phyloP scores from a whole-genome alignment of 2,329 filamentous ascomycete genomes.

The Hypomyces rosellus region DNA sequence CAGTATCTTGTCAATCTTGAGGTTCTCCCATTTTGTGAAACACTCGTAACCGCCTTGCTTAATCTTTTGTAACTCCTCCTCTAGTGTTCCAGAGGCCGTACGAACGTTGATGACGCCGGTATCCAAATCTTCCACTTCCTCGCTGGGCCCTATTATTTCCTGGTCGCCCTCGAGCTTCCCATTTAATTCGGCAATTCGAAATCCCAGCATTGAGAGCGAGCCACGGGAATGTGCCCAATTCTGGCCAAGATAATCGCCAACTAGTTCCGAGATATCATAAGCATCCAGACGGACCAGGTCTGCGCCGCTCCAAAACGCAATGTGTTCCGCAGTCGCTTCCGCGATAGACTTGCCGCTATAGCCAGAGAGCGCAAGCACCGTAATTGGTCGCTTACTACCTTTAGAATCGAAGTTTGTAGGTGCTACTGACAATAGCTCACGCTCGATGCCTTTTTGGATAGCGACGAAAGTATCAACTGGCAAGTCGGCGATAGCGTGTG shows the following conservation, averaged over 20 bases:
- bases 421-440: conserved; percentile 23
- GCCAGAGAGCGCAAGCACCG: conserved; percentile 31
- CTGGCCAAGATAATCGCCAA: conserved; percentile 64
- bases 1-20: conserved; percentile 53
- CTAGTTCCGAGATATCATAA: conserved; percentile 62
- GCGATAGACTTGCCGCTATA: conserved; percentile 33
- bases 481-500: conserved; percentile 30
- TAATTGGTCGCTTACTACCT: conserved; percentile 32
- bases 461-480: conserved; percentile 27
- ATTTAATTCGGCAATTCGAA: conserved; percentile 48
- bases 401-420: conserved; percentile 26
- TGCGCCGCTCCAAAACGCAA: conserved; percentile 55
- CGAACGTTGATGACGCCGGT: conserved; percentile 25
- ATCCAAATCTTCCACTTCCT: conserved; percentile 32
- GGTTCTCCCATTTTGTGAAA: conserved; percentile 50
- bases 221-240: conserved; percentile 43
- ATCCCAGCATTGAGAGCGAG: conserved; percentile 48
- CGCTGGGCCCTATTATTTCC: conserved; percentile 25
- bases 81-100: conserved; percentile 23
- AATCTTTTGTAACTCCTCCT: conserved; percentile 40
- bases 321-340: conserved; percentile 51
- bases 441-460: conserved; percentile 22
- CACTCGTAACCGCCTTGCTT: conserved; percentile 32
- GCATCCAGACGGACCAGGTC: conserved; percentile 64
- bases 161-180: conserved; percentile 46